phyloP scores from a whole-genome alignment of 345 rosid species.

The Combretum micranthum region DNA sequence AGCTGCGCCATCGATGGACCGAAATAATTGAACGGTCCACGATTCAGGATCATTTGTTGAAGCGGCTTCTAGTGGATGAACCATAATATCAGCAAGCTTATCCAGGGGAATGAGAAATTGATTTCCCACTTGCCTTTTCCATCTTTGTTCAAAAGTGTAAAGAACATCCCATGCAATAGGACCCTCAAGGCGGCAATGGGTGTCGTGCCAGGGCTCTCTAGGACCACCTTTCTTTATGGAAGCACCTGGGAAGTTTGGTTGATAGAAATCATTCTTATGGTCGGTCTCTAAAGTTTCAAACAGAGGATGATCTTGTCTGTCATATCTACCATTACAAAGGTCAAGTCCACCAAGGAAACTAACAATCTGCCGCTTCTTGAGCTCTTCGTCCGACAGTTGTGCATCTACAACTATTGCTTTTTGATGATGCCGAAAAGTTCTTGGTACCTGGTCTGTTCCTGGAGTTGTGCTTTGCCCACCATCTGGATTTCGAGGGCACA shows the following conservation, averaged over 20 bases:
- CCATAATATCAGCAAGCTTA: not conserved
- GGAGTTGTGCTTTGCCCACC: constrained; percentile 29
- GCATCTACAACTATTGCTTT: constrained; percentile 60
- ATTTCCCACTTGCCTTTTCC: constrained; percentile 50
- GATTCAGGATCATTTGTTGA: constrained; percentile 20
- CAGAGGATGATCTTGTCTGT: constrained; percentile 60
- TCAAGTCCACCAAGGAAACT: constrained; percentile 89
- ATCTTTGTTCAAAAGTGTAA: constrained; percentile 86
- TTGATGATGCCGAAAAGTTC: constrained; percentile 81
- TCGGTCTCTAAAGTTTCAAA: constrained; percentile 44
- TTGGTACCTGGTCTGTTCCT: constrained; percentile 32
- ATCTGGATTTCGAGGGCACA: constrained; percentile 63
- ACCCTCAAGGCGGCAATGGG: constrained; percentile 83
- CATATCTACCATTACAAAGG: constrained; percentile 82
- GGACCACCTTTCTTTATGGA: constrained; percentile 80
- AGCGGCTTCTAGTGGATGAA: constrained; percentile 22
- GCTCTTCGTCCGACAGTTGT: constrained; percentile 14
- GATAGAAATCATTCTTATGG: constrained; percentile 70
- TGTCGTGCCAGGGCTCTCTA: constrained; percentile 94
- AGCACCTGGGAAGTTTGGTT: constrained; percentile 61
- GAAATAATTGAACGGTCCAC: constrained; percentile 66
- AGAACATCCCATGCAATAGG: constrained; percentile 88
- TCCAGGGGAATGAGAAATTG: constrained; percentile 22
- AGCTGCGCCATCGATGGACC: constrained; percentile 58
- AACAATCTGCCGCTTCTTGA: constrained; percentile 39